These are phyloP conservation scores for Pythium folliculosum DNA, from an alignment of 352 stramenopile genomes.

Conservation along the genomic window DNA sequence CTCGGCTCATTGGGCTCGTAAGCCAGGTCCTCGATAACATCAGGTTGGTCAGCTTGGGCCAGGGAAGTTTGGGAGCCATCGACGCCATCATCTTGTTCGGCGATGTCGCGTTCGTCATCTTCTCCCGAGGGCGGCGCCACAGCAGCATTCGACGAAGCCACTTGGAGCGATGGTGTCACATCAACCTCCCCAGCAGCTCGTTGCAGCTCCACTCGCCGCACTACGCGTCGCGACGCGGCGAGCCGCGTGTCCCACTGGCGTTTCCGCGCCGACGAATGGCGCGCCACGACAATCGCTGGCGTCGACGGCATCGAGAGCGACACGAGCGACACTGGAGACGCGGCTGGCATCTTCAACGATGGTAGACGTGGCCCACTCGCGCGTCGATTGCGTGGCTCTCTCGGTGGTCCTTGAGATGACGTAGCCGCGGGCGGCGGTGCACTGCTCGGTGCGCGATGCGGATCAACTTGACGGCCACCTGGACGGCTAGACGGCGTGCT, in stretches of 20 bases:
- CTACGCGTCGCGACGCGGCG: not conserved
- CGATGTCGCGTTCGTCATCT: no score
- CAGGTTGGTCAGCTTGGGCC: no score
- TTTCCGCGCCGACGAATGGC: not conserved
- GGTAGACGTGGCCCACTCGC: not conserved
- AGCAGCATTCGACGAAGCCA: not conserved
- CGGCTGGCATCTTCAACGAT: not conserved
- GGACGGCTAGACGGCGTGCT: no score
- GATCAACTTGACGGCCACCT: no score
- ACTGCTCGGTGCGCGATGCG: no score
- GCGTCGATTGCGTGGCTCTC: not conserved
- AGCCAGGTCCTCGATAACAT: no score
- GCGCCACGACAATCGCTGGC: slow-evolving; percentile 4
- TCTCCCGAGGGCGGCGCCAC: no score
- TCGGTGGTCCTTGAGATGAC: not conserved
- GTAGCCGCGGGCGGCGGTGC: not conserved
- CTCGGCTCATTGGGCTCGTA: no score
- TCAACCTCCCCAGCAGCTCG: not conserved
- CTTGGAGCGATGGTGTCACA: not conserved
- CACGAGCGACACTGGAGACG: not conserved
- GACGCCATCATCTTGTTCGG: no score
- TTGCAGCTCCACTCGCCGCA: not conserved
- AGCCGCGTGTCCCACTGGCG: not conserved
- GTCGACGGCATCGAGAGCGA: slow-evolving; percentile 1
- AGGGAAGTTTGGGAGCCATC: no score